Evolutionary conservation across 1,284 basidiomycete genomes (phyloP).

Genomic region (Cryptococcus neoformans): DNA sequence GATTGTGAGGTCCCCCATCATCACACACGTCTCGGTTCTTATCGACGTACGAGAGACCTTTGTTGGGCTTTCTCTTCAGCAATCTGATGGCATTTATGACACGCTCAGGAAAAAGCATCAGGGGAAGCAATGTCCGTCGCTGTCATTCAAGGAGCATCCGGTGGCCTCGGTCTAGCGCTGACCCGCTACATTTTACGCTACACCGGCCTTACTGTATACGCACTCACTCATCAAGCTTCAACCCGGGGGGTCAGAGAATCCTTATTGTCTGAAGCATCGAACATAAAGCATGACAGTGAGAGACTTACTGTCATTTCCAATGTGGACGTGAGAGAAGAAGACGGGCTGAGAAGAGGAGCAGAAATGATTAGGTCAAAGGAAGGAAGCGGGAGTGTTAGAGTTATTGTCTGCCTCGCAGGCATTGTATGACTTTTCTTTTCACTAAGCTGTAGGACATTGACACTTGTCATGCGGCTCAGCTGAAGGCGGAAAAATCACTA

Average conservation of each 20-base stretch:
- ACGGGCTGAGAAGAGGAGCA: slow-evolving; percentile 44
- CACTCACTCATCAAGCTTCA: slow-evolving; percentile 48
- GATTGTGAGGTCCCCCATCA: too few species aligned
- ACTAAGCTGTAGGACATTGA: not conserved
- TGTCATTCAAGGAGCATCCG: slow-evolving; percentile 37
- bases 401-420: slow-evolving; percentile 53
- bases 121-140: slow-evolving; percentile 32
- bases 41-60: too few species aligned
- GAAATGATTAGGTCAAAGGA: slow-evolving; percentile 45
- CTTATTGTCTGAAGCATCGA: too few species aligned
- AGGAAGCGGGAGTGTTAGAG: slow-evolving; percentile 45
- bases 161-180: slow-evolving; percentile 32
- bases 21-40: too few species aligned
- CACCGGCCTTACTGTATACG: slow-evolving; percentile 50
- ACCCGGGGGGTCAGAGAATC: slow-evolving; percentile 1
- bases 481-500: slow-evolving; percentile 54
- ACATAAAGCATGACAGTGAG: slow-evolving; percentile 9
- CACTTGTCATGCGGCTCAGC: slow-evolving; percentile 23
- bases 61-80: too few species aligned
- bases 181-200: slow-evolving; percentile 41
- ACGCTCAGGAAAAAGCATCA: too few species aligned
- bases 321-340: slow-evolving; percentile 49
- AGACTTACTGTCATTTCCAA: slow-evolving; percentile 48
- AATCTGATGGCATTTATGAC: too few species aligned
- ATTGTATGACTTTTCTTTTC: slow-evolving; percentile 35